Evolutionary conservation across 331 rosid genomes (phyloP).

Genomic region (Ulmus americana): DNA sequence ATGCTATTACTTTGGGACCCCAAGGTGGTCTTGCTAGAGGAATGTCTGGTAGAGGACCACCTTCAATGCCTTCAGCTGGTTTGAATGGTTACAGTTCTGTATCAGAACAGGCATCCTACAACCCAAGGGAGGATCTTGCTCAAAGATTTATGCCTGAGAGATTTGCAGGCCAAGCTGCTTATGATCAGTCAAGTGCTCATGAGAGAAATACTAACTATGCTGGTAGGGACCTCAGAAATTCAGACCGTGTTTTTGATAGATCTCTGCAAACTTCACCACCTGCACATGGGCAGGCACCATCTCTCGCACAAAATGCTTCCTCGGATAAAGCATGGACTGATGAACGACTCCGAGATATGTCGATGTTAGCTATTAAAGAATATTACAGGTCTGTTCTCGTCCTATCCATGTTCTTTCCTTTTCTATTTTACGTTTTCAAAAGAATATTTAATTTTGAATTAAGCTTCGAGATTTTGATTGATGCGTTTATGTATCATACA

Average conservation of each 20-base stretch:
- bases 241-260: conserved; percentile 42
- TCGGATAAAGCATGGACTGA: conserved; percentile 37
- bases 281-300: conserved; percentile 37
- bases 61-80: conserved; percentile 38
- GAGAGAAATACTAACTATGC: conserved; percentile 46
- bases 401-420: conserved; percentile 4
- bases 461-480: too few relatives aligned
- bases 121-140: conserved; percentile 43
- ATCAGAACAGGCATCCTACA: conserved; percentile 41
- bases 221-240: conserved; percentile 47
- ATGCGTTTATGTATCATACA: too few relatives aligned
- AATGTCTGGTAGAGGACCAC: conserved; percentile 75
- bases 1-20: conserved; percentile 73
- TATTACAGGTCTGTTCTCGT: conserved; percentile 59
- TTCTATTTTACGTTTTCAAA: not conserved
- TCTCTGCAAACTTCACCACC: conserved; percentile 44
- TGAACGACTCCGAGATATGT: conserved; percentile 48
- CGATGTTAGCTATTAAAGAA: conserved; percentile 68
- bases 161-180: conserved; percentile 42
- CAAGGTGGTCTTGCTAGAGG: conserved; percentile 92
- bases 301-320: conserved; percentile 33
- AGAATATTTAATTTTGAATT: too few relatives aligned
- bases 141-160: conserved; percentile 45
- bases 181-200: conserved; percentile 46
- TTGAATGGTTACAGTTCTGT: conserved; percentile 49